Conservation (phyloP, 768 basidiomycete genomes). For the Multifurca ochricompacta region DNA sequence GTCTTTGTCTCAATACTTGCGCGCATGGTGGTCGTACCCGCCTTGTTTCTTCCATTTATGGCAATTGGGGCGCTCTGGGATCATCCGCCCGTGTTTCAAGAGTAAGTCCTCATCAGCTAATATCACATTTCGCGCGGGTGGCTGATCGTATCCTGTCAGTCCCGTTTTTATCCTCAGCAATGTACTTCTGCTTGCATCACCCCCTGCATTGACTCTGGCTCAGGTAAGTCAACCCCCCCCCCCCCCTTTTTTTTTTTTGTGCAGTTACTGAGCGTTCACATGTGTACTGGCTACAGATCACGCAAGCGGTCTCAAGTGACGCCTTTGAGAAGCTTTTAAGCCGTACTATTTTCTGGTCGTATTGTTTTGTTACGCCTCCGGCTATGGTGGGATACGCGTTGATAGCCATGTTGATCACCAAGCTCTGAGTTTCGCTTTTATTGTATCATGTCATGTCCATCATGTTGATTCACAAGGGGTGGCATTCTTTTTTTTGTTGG, state of each 20-base stretch:
- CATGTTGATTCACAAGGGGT: background rate
- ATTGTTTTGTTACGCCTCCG: constrained; percentile 82
- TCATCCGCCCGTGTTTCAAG: constrained; percentile 58
- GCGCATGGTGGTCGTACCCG: constrained; percentile 82
- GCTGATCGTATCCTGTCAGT: constrained; percentile 32
- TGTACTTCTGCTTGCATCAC: constrained; percentile 73
- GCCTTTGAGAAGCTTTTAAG: constrained; percentile 88
- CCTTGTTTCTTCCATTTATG: constrained; percentile 71
- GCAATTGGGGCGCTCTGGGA: constrained; percentile 51
- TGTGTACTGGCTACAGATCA: constrained; percentile 43
- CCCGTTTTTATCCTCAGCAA: constrained; percentile 85
- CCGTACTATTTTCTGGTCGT: constrained; percentile 90
- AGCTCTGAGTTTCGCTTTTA: constrained; percentile 31
- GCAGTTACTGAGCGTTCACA: constrained; percentile 29
- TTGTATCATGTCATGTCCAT: background rate
- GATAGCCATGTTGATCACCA: constrained; percentile 56
- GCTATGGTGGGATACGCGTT: constrained; percentile 74
- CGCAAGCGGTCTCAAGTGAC: constrained; percentile 77
- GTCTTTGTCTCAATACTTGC: constrained; percentile 76
- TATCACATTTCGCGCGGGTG: constrained; percentile 1
- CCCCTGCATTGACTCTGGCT: constrained; percentile 69
- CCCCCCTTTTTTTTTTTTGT: constrained; percentile 1
- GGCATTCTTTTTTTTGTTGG: too few species aligned
- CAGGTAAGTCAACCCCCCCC: constrained; percentile 35
- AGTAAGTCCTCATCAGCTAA: constrained; percentile 44